Percentiles rank a stretch among this genome's conserved stretches.
These are phyloP conservation scores for Fonsecaea monophora DNA, from an alignment of 2,329 filamentous ascomycete genomes.

Conservation along the genomic window DNA sequence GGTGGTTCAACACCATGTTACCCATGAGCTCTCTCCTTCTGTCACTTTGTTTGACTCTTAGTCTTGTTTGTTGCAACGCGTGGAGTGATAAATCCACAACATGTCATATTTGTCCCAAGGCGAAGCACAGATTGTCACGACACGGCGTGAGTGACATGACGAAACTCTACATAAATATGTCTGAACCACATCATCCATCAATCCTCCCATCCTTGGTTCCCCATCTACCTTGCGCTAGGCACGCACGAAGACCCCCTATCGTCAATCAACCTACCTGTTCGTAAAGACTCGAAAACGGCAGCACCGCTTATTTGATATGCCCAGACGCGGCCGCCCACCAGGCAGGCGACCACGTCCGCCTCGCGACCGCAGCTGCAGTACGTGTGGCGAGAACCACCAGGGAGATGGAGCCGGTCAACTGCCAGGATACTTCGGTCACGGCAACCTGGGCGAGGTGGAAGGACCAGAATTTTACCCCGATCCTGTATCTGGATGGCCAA, in stretches of 20 bases:
- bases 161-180: neutral
- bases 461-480: constrained; percentile 15
- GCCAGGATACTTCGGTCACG: constrained; percentile 12
- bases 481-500: neutral
- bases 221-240: neutral
- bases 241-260: neutral
- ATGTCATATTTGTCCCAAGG: neutral
- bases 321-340: neutral
- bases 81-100: neutral
- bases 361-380: neutral
- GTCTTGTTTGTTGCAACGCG: neutral
- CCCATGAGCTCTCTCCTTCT: neutral
- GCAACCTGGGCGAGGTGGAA: neutral
- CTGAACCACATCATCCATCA: neutral
- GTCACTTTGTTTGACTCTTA: neutral
- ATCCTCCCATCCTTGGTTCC: neutral
- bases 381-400: neutral
- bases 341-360: neutral
- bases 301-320: neutral
- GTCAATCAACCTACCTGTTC: neutral
- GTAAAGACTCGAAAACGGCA: neutral
- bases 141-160: neutral
- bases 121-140: neutral
- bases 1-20: neutral
- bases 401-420: constrained; percentile 2